These are phyloP conservation scores for Laguncularia racemosa DNA, from an alignment of 345 rosid genomes.

Conservation along the genomic window DNA sequence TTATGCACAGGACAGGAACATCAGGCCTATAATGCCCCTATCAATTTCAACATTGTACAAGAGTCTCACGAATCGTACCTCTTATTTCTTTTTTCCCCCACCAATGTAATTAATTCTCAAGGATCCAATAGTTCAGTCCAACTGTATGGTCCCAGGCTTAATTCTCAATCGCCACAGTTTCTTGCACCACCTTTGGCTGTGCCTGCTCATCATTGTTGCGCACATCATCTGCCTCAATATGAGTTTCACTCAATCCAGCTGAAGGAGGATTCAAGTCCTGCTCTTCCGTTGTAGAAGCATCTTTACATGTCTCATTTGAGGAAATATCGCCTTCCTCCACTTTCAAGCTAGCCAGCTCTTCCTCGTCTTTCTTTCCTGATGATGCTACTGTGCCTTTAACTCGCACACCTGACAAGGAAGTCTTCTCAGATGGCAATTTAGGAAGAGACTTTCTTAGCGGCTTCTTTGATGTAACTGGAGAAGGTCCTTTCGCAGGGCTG, in stretches of 20 bases:
- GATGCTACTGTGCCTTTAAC: slow-evolving; percentile 12
- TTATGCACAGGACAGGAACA: too few species aligned
- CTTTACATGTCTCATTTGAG: slow-evolving; percentile 10
- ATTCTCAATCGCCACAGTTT: slow-evolving; percentile 27
- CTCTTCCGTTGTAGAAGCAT: slow-evolving; percentile 13
- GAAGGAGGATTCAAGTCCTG: slow-evolving; percentile 18
- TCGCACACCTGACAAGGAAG: slow-evolving; percentile 23
- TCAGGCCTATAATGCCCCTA: too few species aligned
- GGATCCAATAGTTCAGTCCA: not conserved
- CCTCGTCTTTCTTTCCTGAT: slow-evolving; percentile 15
- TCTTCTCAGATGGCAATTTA: slow-evolving; percentile 80
- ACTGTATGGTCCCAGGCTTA: slow-evolving; percentile 16
- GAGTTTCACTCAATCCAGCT: slow-evolving; percentile 25
- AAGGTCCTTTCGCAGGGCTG: slow-evolving; percentile 34
- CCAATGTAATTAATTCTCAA: too few species aligned
- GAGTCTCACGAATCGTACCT: not conserved
- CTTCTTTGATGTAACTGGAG: slow-evolving; percentile 48
- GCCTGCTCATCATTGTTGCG: slow-evolving; percentile 27
- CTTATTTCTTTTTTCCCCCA: not conserved
- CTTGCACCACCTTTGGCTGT: slow-evolving; percentile 25
- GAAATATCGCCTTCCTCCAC: slow-evolving; percentile 19
- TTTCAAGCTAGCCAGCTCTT: slow-evolving; percentile 8
- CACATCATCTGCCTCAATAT: slow-evolving; percentile 18
- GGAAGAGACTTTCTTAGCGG: slow-evolving; percentile 78
- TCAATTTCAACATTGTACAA: too few species aligned